Conservation (phyloP, 345 rosid genomes). For the Salix udensis region DNA sequence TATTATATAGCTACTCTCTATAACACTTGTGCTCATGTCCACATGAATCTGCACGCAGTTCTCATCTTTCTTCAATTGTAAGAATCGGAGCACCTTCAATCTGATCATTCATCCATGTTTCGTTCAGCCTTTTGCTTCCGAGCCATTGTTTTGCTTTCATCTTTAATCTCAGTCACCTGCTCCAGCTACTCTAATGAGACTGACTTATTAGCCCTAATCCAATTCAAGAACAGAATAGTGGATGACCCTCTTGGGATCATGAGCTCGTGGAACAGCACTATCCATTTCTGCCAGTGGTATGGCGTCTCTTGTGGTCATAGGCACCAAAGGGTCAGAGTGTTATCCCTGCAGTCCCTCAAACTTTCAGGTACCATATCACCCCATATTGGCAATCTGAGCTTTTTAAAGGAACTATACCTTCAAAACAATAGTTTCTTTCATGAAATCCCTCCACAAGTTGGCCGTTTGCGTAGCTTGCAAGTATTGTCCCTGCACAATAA, state of each 20-base stretch:
- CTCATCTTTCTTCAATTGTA: too few species aligned
- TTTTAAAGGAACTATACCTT: neutral
- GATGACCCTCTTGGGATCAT: neutral
- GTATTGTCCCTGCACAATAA: neutral
- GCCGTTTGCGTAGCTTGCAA: neutral
- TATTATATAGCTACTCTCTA: too few species aligned
- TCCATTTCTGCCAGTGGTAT: neutral
- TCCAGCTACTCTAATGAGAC: too few species aligned
- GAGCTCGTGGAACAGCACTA: neutral
- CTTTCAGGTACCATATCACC: neutral
- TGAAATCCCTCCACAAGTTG: slow-evolving; percentile 1
- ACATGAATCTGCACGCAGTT: too few species aligned
- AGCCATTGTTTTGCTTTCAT: too few species aligned
- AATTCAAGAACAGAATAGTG: neutral
- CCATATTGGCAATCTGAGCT: slow-evolving; percentile 10
- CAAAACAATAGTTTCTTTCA: slow-evolving; percentile 1
- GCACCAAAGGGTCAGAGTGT: neutral
- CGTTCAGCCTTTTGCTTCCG: too few species aligned
- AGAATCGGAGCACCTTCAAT: too few species aligned
- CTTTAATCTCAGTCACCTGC: too few species aligned
- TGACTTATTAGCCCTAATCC: neutral
- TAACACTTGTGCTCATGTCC: too few species aligned
- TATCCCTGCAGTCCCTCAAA: neutral
- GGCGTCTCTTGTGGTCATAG: neutral
- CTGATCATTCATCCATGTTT: too few species aligned